Percentiles rank a stretch among this genome's conserved stretches.
phyloP scores from a whole-genome alignment of 306 rosid genomes.

The Cucumis cinereus region DNA sequence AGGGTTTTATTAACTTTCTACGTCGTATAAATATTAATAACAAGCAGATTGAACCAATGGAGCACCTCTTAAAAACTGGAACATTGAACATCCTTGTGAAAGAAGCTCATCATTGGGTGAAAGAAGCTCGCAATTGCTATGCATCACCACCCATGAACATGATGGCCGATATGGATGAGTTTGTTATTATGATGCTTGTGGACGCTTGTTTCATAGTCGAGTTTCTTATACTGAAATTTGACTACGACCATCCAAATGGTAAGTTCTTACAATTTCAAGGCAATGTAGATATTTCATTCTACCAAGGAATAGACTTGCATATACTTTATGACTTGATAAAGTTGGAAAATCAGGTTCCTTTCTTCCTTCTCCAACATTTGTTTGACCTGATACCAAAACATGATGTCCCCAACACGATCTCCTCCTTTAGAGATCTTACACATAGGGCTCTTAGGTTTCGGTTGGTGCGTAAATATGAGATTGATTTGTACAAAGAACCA shows the following conservation, averaged over 20 bases:
- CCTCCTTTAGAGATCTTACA: no score
- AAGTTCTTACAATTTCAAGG: not conserved
- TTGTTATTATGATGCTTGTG: slow-evolving; percentile 41
- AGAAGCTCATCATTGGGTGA: not conserved
- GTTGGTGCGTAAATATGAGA: no score
- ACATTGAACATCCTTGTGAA: not conserved
- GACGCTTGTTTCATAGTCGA: slow-evolving; percentile 65
- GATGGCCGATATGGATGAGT: slow-evolving; percentile 13
- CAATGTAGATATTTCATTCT: not conserved
- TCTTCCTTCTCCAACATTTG: slow-evolving; percentile 28
- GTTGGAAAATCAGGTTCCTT: slow-evolving; percentile 66
- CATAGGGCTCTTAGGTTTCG: no score
- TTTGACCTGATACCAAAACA: not conserved
- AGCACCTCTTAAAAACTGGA: no score
- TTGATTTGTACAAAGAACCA: not conserved
- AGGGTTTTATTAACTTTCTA: not conserved
- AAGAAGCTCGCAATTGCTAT: slow-evolving; percentile 42
- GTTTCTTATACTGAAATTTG: not conserved
- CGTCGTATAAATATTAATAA: not conserved
- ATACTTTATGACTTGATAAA: not conserved
- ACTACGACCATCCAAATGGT: no score
- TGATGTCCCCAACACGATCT: not conserved
- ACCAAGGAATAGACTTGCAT: not conserved
- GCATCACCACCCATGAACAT: slow-evolving; percentile 23
- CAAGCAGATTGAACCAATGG: no score